phyloP scores from a whole-genome alignment of 2,329 filamentous ascomycete genomes.

The Xylariaceae sp. region DNA sequence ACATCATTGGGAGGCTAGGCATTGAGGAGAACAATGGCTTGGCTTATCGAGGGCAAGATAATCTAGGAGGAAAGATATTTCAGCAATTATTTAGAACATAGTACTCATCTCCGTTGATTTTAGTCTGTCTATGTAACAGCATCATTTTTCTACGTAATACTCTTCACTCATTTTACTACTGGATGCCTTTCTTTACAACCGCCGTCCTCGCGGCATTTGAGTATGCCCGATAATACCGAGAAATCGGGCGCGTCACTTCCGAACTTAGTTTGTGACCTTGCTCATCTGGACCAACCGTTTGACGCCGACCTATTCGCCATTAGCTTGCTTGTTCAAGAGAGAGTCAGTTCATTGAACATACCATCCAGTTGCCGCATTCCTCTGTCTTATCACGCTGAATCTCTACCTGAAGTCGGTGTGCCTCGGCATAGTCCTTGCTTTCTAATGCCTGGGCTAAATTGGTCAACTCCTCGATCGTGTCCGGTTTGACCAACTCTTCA shows the following conservation, averaged over 20 bases:
- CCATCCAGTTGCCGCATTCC: constrained; percentile 87
- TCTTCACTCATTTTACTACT: constrained; percentile 15
- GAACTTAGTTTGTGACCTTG: constrained; percentile 58
- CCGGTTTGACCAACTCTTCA: constrained; percentile 80
- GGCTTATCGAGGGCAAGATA: no score
- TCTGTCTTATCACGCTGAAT: constrained; percentile 77
- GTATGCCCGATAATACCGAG: no score
- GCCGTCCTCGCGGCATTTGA: no score
- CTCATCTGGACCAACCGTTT: constrained; percentile 81
- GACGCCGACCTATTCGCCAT: constrained; percentile 65
- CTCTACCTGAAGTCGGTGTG: constrained; percentile 70
- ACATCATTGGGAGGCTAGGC: no score
- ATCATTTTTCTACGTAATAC: constrained; percentile 16
- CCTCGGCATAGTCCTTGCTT: constrained; percentile 68
- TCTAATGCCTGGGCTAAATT: constrained; percentile 69
- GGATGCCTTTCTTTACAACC: constrained; percentile 4
- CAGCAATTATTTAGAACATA: no score
- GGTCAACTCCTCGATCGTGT: constrained; percentile 70
- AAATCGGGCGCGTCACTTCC: neutral
- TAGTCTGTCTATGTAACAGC: constrained; percentile 18
- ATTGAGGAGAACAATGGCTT: no score
- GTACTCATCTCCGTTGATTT: neutral
- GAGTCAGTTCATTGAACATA: constrained; percentile 48
- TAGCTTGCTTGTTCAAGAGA: constrained; percentile 38
- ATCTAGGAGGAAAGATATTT: no score